Conservation (phyloP, 1,284 basidiomycete species). For the Ceratobasidium sp. region DNA sequence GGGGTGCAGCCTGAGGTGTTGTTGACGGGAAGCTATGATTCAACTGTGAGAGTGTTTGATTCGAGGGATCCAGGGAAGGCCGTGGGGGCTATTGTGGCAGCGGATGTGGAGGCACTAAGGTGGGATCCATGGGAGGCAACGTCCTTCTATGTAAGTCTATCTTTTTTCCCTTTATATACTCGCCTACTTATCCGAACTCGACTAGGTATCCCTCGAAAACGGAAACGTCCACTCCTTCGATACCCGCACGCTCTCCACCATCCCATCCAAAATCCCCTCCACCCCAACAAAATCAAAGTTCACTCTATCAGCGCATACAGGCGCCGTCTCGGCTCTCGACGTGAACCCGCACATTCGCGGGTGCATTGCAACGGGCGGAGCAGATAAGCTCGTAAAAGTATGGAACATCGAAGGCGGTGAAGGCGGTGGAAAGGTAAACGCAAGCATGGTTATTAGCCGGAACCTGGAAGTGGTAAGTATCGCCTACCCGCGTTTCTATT, state of each 20-base stretch:
- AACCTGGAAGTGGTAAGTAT: conserved; percentile 91
- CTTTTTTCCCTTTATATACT: neutral
- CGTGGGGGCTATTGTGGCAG: conserved; percentile 81
- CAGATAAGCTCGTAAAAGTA: conserved; percentile 81
- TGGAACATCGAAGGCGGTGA: conserved; percentile 92
- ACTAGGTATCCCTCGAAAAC: conserved; percentile 89
- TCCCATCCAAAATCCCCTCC: conserved; percentile 52
- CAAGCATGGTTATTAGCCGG: conserved; percentile 87
- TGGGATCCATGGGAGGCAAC: conserved; percentile 97
- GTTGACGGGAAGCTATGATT: conserved; percentile 93
- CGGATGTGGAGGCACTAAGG: conserved; percentile 91
- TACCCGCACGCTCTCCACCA: conserved; percentile 70
- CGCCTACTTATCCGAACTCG: conserved; percentile 35
- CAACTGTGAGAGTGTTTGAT: conserved; percentile 93
- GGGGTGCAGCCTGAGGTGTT: conserved; percentile 85
- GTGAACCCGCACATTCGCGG: conserved; percentile 92
- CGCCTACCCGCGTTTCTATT: neutral
- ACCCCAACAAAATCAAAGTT: conserved; percentile 77
- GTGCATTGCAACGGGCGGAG: conserved; percentile 91
- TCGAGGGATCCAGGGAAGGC: conserved; percentile 83
- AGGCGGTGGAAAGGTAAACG: conserved; percentile 73
- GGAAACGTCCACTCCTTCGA: conserved; percentile 94
- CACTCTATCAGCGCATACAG: conserved; percentile 94
- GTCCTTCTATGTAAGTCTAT: conserved; percentile 81
- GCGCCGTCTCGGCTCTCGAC: conserved; percentile 91